phyloP scores from a whole-genome alignment of 176 grass and related monocot genomes.

The Luzula sylvatica region DNA sequence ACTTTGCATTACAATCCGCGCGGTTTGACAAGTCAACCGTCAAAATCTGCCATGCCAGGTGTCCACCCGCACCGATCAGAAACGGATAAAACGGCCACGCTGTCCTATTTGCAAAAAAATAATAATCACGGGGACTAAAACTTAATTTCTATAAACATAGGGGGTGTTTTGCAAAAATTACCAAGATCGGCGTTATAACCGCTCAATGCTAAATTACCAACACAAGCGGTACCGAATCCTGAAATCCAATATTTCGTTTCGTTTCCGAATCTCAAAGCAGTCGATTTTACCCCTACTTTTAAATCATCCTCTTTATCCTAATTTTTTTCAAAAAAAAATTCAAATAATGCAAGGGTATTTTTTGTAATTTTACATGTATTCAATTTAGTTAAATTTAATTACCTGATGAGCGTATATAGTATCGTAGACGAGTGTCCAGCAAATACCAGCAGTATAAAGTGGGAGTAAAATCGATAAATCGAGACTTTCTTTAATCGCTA shows the following conservation, averaged over 20 bases:
- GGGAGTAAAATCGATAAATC: conserved; percentile 24
- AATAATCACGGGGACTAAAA: neutral
- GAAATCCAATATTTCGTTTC: conserved; percentile 27
- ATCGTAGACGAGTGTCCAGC: conserved; percentile 49
- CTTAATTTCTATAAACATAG: too few species aligned
- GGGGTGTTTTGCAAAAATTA: too few species aligned
- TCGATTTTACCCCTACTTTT: conserved; percentile 41
- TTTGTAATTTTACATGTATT: neutral
- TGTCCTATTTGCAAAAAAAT: conserved; percentile 10
- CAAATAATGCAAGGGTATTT: neutral
- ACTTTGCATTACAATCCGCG: conserved; percentile 37
- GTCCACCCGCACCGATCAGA: conserved; percentile 25
- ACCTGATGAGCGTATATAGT: conserved; percentile 54
- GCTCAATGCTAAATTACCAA: conserved; percentile 21
- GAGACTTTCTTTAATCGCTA: conserved; percentile 33
- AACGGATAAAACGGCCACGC: conserved; percentile 36
- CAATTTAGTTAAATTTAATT: neutral
- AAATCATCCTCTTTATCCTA: conserved; percentile 36
- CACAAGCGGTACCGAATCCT: conserved; percentile 32
- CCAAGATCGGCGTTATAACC: conserved; percentile 41
- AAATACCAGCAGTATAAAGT: conserved; percentile 30
- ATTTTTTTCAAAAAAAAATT: neutral
- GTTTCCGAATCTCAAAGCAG: conserved; percentile 31
- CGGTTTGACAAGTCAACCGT: conserved; percentile 33
- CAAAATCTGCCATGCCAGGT: conserved; percentile 40